These are phyloP conservation scores for Plantago elongata DNA, from an alignment of 257 asterid genomes.

Conservation along the genomic window DNA sequence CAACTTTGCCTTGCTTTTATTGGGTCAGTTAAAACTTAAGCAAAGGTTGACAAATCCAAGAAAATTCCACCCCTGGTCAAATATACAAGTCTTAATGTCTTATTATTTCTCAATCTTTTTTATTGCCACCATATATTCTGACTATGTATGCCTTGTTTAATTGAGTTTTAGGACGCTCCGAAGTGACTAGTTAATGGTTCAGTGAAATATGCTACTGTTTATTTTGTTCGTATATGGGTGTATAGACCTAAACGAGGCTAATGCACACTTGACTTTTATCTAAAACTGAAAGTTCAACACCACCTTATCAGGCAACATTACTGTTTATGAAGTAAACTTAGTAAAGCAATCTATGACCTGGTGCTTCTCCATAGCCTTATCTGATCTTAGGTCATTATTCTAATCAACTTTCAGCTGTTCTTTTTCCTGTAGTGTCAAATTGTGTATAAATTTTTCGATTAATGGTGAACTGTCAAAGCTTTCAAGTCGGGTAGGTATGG, in stretches of 20 bases:
- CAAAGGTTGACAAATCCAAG: conserved; percentile 23
- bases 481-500: conserved; percentile 29
- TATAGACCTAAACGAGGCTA: too few species aligned
- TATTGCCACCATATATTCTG: conserved; percentile 35
- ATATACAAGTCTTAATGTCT: conserved; percentile 24
- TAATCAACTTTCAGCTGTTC: conserved; percentile 3
- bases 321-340: neutral
- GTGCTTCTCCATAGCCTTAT: conserved; percentile 3
- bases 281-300: neutral
- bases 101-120: conserved; percentile 3
- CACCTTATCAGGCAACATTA: conserved; percentile 10
- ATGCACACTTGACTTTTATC: too few species aligned
- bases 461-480: neutral
- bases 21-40: conserved; percentile 17
- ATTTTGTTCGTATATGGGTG: too few species aligned
- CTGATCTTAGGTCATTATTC: conserved; percentile 3
- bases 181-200: too few species aligned
- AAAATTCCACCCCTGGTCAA: conserved; percentile 31
- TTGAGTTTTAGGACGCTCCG: too few species aligned
- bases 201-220: too few species aligned
- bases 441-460: neutral
- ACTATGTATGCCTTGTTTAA: neutral
- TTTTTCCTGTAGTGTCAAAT: conserved; percentile 1
- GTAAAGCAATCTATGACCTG: conserved; percentile 6
- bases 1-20: conserved; percentile 6